Evolutionary conservation across 768 basidiomycete genomes (phyloP).

Genomic region (Mycena amicta): DNA sequence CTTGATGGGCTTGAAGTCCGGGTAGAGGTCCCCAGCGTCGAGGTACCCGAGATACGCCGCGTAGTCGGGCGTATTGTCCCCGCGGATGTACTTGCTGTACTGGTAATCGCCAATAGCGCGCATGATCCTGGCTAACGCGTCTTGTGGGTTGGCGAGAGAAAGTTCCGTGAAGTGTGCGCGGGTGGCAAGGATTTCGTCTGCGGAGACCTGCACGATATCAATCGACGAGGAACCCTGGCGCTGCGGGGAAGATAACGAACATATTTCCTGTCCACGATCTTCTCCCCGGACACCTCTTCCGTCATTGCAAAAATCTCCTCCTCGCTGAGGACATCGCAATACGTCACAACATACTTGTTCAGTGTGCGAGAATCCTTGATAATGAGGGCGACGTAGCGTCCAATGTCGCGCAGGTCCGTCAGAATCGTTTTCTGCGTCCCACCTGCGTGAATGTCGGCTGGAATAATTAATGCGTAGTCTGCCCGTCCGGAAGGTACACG

Average conservation of each 20-base stretch:
- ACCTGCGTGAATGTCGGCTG: slow-evolving; percentile 19
- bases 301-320: slow-evolving; percentile 25
- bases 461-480: slow-evolving; percentile 5
- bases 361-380: slow-evolving; percentile 34
- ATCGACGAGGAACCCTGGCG: neutral
- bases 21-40: slow-evolving; percentile 34
- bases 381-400: slow-evolving; percentile 31
- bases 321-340: slow-evolving; percentile 29
- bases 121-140: neutral
- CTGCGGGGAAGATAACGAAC: neutral
- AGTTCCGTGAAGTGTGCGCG: neutral
- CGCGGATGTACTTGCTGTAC: slow-evolving; percentile 28
- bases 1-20: slow-evolving; percentile 22
- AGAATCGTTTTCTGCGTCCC: slow-evolving; percentile 24
- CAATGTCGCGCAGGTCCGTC: slow-evolving; percentile 29
- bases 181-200: neutral
- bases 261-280: slow-evolving; percentile 13
- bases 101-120: slow-evolving; percentile 15
- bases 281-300: slow-evolving; percentile 27
- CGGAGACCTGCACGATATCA: slow-evolving; percentile 2
- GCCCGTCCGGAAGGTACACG: slow-evolving; percentile 16
- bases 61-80: slow-evolving; percentile 31
- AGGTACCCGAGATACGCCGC: slow-evolving; percentile 28
- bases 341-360: slow-evolving; percentile 31
- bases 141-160: neutral